Base-by-base conservation (phyloP, 345 rosid genomes). In the Stellera chamaejasme region DNA sequence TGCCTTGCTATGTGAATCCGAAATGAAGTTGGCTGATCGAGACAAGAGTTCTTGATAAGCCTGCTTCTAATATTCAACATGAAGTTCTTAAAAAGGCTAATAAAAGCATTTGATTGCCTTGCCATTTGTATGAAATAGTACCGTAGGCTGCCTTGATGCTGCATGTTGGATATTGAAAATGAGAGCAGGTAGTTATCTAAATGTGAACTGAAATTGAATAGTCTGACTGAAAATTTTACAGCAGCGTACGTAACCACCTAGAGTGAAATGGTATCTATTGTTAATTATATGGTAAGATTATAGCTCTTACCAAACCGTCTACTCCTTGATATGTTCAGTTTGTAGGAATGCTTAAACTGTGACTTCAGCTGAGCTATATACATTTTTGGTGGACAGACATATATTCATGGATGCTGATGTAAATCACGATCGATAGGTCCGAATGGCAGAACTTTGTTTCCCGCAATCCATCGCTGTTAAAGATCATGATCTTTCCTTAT, bases 1-100 rank as follows among this genome's bases (percentile, higher is more conserved):
- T 73, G 99, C 96, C n/a, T 96, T 94, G 63, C 85, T 94, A 36
- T 77, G 96, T 44, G 97, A 94, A 76, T 90, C 99, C 25, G 93
- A 87, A 75, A 83, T 94, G 93, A 90, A 87, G 75, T 56, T 94
- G 77, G 88, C 96, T 28, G 99, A 81, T 94, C 59, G 97, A 94
- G 80, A 75, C 76, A 27, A 94, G n/a, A n/a, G n/a, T 94, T 69
- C 88, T 94, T 11, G 99, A 94, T 66, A 87, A 94, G 92, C 96
- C 13, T 56, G 55, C 27, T 13, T 50, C 3, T 49, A 45, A 26
- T 43, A 48, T 23, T 41, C 15, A 4, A 53, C n/a, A 13, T 5
- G 36, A 5, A 25, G 44, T 47, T 56, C 43, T 46, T 6, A n/a
- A 19, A 0, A 27, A 6, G 27, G 45, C n/a, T 9, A 12, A 43